These are phyloP conservation scores for Talaromyces marneffei DNA, from an alignment of 2,329 filamentous ascomycete species.

Conservation along the genomic window DNA sequence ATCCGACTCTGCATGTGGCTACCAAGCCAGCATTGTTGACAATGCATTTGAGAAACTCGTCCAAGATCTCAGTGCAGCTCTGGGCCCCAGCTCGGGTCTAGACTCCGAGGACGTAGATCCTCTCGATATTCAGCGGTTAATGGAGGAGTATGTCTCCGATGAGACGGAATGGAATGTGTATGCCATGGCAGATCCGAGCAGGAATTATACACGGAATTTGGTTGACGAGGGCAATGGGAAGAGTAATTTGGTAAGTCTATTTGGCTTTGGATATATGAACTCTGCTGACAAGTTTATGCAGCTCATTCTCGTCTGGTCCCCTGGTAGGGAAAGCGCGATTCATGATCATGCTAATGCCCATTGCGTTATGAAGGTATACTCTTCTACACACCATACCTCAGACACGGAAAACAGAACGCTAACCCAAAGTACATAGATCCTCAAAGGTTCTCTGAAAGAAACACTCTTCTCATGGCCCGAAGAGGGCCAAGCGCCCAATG, in stretches of 20 bases:
- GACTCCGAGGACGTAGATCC: constrained; percentile 77
- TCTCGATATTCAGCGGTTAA: constrained; percentile 61
- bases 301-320: constrained; percentile 85
- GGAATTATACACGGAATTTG: constrained; percentile 78
- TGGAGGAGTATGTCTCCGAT: constrained; percentile 67
- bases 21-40: background rate
- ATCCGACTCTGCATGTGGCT: constrained; percentile 13
- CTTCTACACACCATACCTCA: too few species aligned
- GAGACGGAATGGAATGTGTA: constrained; percentile 68
- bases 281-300: constrained; percentile 29
- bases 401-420: background rate
- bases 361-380: constrained; percentile 70
- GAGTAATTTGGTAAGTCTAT: constrained; percentile 58
- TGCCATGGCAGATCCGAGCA: constrained; percentile 63
- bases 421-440: constrained; percentile 46
- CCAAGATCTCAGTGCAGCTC: constrained; percentile 61
- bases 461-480: constrained; percentile 71
- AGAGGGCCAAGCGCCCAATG: constrained; percentile 38
- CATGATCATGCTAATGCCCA: constrained; percentile 87
- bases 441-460: constrained; percentile 73
- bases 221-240: constrained; percentile 86
- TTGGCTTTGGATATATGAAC: background rate
- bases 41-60: constrained; percentile 64
- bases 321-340: constrained; percentile 74
- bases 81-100: constrained; percentile 76